Evolutionary conservation across 2,329 filamentous ascomycete species (phyloP).

Genomic region (Pseudofabraea citricarpa): DNA sequence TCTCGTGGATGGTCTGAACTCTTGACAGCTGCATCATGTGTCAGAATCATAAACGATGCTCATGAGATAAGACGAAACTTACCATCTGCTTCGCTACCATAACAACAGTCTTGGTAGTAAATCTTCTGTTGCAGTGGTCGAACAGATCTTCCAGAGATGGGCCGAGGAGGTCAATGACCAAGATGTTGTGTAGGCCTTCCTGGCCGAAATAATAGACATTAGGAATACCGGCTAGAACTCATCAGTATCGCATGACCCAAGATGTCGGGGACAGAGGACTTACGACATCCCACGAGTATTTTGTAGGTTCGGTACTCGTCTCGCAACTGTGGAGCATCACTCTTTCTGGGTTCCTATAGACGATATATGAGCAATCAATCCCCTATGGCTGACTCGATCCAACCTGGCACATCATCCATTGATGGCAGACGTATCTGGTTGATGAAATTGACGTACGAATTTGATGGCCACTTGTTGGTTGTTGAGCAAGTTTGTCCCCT

Average conservation of each 20-base stretch:
- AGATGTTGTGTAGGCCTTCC: conserved; percentile 96
- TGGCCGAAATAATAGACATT: conserved; percentile 99
- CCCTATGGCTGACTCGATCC: too few species aligned
- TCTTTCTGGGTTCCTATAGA: conserved; percentile 91
- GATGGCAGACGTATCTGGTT: not conserved
- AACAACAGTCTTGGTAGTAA: conserved; percentile 95
- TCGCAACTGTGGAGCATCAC: conserved; percentile 92
- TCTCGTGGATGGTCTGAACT: conserved; percentile 92
- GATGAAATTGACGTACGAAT: conserved; percentile 63
- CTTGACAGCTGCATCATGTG: conserved; percentile 64
- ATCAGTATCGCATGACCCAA: conserved; percentile 28
- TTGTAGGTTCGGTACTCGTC: conserved; percentile 99
- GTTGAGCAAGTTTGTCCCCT: conserved; percentile 97
- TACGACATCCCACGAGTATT: conserved; percentile 97
- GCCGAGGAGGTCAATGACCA: conserved; percentile 93
- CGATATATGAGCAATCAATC: too few species aligned
- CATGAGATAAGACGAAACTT: conserved; percentile 22
- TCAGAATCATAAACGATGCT: conserved; percentile 8
- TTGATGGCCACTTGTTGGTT: conserved; percentile 99
- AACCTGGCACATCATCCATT: too few species aligned
- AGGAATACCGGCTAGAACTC: conserved; percentile 77
- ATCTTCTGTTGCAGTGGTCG: conserved; percentile 92
- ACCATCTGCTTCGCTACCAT: conserved; percentile 99
- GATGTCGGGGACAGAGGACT: conserved; percentile 41
- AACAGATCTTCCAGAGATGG: conserved; percentile 96